Percentiles rank a stretch among this genome's conserved stretches.
phyloP scores from a whole-genome alignment of 805 yeast genomes.

The Candida vaughaniae region DNA sequence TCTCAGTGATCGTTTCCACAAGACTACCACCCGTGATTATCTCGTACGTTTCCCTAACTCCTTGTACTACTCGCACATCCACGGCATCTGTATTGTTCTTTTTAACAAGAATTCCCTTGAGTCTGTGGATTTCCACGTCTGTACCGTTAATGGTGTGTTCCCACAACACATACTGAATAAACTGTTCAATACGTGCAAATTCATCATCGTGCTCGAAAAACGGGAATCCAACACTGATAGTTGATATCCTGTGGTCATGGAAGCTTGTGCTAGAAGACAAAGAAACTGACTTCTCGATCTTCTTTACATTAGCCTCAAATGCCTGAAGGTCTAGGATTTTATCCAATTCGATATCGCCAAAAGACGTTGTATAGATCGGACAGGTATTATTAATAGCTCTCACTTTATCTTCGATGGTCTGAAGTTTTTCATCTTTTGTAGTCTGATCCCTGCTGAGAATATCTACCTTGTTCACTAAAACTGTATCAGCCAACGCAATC shows the following conservation, averaged over 20 bases:
- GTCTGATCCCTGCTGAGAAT: slow-evolving; percentile 21
- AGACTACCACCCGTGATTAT: slow-evolving; percentile 47
- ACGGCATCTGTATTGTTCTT: slow-evolving; percentile 6
- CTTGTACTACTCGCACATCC: slow-evolving; percentile 70
- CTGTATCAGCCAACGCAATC: slow-evolving; percentile 83
- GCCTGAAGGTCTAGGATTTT: slow-evolving; percentile 77
- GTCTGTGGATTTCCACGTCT: slow-evolving; percentile 69
- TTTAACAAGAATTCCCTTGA: slow-evolving; percentile 68
- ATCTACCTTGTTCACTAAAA: slow-evolving; percentile 80
- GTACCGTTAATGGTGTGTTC: slow-evolving; percentile 46
- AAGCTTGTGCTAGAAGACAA: slow-evolving; percentile 17
- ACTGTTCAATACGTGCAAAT: slow-evolving; percentile 51
- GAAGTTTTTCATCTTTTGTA: slow-evolving; percentile 15
- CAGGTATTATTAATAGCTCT: slow-evolving; percentile 64
- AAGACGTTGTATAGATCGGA: slow-evolving; percentile 64
- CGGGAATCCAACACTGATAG: slow-evolving; percentile 43
- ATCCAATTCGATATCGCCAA: slow-evolving; percentile 69
- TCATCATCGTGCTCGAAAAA: slow-evolving; percentile 35
- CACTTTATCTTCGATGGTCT: slow-evolving; percentile 39
- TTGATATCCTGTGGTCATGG: slow-evolving; percentile 41
- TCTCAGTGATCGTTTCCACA: slow-evolving; percentile 37
- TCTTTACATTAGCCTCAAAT: slow-evolving; percentile 46
- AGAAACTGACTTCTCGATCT: slow-evolving; percentile 17
- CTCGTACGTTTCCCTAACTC: slow-evolving; percentile 91
- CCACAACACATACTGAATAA: slow-evolving; percentile 78